Conservation (phyloP, 2,329 filamentous ascomycete genomes). For the Biscogniauxia marginata region DNA sequence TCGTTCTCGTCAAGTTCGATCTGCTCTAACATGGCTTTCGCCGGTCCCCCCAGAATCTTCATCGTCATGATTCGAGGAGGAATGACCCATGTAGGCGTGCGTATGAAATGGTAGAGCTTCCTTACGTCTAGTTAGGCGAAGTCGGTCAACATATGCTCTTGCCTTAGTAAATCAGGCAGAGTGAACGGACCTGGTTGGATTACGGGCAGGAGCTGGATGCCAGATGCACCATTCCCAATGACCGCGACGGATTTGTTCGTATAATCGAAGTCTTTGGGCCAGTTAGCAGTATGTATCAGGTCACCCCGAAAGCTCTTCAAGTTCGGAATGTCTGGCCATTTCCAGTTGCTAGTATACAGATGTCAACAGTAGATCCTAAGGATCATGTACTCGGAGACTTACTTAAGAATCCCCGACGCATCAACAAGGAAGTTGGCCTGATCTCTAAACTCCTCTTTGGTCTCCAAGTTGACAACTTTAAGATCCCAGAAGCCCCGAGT, state of each 20-base stretch:
- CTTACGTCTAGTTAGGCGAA: constrained; percentile 31
- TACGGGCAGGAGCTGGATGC: constrained; percentile 51
- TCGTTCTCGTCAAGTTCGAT: constrained; percentile 43
- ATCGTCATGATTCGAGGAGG: constrained; percentile 38
- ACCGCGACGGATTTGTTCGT: constrained; percentile 52
- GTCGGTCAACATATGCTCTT: constrained; percentile 4
- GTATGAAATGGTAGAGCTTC: constrained; percentile 41
- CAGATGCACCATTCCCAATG: constrained; percentile 57
- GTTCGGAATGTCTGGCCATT: constrained; percentile 49
- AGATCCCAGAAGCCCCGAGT: constrained; percentile 42
- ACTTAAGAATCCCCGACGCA: constrained; percentile 54
- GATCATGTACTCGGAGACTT: constrained; percentile 21
- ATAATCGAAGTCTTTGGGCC: constrained; percentile 49
- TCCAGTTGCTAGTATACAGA: constrained; percentile 43
- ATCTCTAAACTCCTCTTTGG: constrained; percentile 41
- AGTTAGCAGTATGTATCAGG: constrained; percentile 53
- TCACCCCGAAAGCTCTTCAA: constrained; percentile 46
- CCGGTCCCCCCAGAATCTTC: constrained; percentile 38
- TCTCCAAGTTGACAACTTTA: constrained; percentile 38
- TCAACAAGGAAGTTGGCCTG: constrained; percentile 49
- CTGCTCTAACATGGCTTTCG: constrained; percentile 35
- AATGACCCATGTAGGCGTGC: constrained; percentile 43
- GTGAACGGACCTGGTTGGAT: constrained; percentile 42
- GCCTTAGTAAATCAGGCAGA: neutral
- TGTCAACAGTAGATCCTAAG: constrained; percentile 1